Evolutionary conservation across 2,329 filamentous ascomycete genomes (phyloP), one percentile per base, ranked within the genome.

Genomic region (Myriosclerotinia scirpicola): DNA sequence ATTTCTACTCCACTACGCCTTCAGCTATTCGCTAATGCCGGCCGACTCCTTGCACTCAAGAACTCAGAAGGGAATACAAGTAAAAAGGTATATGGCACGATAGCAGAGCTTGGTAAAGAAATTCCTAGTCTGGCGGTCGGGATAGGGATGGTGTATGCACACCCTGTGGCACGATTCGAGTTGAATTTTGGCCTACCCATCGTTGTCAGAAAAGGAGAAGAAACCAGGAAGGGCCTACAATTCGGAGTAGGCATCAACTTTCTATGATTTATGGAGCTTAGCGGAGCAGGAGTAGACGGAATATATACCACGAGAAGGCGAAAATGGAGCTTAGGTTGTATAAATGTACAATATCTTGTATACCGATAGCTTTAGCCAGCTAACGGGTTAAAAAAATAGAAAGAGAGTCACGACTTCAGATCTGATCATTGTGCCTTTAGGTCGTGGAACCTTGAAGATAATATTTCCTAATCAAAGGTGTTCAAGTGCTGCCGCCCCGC

Each of bases 241-340:
- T 89, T 99, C 74, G 95, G 95, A n/a, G 92, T 99, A 52, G 95
- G 95, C 60, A 93, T 99, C 76, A 96, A 91, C 80, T 97, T 99
- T 77, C 80, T 98, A 83, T 98, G 90, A 71, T 60, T 34, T 50
- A n/a, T 56, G 30, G 36, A 50, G n/a, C 22, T 61, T 61, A 17
- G 58, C n/a, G 58, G 30, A 38, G 44, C 38, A 60, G 30, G 42
- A 48, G 56, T 59, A 59, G 42, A 48, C 17, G 44, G 58, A 2
- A 61, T 61, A 50, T 61, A 50, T 50, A 60, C 56, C 44, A 61
- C n/a, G 20, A 50, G 44, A 50, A 9, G 58, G 58, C 44, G 46
- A 50, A 61, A 50, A 50, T 7, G 34, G 44, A 4, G 34, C 44
- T 50, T 20, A 48, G 58, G 34, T 50, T 61, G 44, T 61, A 61